Conservation (phyloP, 192 early-diverging fungal genomes). For the Podila clonocystis region DNA sequence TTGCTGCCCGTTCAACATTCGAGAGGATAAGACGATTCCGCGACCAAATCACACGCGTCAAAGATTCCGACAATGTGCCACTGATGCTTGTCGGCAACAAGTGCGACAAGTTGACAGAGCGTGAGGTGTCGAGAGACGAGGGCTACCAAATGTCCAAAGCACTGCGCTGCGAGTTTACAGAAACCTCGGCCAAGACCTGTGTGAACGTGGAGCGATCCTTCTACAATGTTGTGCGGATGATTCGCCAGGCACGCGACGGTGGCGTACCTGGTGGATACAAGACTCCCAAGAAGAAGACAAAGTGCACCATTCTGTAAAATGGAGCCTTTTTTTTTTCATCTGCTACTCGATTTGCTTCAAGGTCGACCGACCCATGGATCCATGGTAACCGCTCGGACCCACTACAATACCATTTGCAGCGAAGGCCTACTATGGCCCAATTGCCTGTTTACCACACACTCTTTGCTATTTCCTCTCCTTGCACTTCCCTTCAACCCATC, state of each 20-base stretch:
- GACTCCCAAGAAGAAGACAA: slow-evolving; percentile 33
- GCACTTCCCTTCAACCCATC: too few relatives aligned
- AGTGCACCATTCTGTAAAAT: slow-evolving; percentile 40
- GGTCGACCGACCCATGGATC: too few relatives aligned
- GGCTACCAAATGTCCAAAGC: slow-evolving; percentile 79
- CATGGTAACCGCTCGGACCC: too few relatives aligned
- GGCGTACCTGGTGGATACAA: slow-evolving; percentile 22
- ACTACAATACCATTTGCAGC: too few relatives aligned
- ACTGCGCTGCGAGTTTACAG: slow-evolving; percentile 86
- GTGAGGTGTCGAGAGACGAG: slow-evolving; percentile 89
- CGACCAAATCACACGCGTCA: slow-evolving; percentile 91
- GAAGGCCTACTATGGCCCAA: too few relatives aligned
- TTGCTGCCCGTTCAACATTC: slow-evolving; percentile 88
- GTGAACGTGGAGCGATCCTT: slow-evolving; percentile 93
- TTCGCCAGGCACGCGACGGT: slow-evolving; percentile 70
- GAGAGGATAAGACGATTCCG: slow-evolving; percentile 87
- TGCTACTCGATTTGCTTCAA: not conserved
- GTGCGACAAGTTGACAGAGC: slow-evolving; percentile 84
- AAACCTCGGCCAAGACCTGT: slow-evolving; percentile 90
- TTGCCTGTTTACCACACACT: too few relatives aligned
- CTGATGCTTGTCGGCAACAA: slow-evolving; percentile 96
- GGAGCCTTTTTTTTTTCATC: not conserved
- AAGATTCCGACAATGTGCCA: slow-evolving; percentile 86
- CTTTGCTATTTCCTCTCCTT: too few relatives aligned
- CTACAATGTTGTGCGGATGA: slow-evolving; percentile 84